These are phyloP conservation scores for Paraphaeosphaeria minitans DNA, from an alignment of 2,329 filamentous ascomycete genomes.

Conservation along the genomic window DNA sequence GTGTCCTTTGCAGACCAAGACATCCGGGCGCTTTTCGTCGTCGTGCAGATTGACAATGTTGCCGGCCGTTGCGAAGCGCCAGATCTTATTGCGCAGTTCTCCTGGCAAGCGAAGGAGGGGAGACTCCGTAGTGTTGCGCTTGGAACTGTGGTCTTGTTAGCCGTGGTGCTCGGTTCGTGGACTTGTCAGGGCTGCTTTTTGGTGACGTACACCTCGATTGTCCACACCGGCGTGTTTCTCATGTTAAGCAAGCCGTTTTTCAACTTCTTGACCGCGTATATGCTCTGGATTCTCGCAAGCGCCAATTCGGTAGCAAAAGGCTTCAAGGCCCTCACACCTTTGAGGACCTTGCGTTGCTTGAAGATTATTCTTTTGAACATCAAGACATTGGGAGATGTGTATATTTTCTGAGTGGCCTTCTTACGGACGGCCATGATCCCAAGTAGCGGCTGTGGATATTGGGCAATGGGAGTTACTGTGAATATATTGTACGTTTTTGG, in stretches of 20 bases:
- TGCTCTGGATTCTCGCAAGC: neutral
- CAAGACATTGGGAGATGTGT: neutral
- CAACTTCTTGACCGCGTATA: neutral
- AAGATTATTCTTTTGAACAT: neutral
- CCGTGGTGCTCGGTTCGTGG: neutral
- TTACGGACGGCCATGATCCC: neutral
- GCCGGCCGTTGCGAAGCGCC: conserved; percentile 9
- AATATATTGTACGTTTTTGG: no score
- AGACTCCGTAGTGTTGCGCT: conserved; percentile 9
- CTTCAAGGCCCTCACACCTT: neutral
- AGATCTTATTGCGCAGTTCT: conserved; percentile 16
- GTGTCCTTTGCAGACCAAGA: neutral
- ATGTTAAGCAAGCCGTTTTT: neutral
- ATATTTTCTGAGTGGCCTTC: neutral
- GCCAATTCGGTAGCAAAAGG: neutral
- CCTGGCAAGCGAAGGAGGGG: conserved; percentile 14
- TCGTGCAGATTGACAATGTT: neutral
- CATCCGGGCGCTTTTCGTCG: neutral
- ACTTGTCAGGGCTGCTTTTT: neutral
- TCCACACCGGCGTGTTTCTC: neutral
- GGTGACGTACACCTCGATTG: neutral
- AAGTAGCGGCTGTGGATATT: neutral
- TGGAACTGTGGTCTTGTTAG: neutral
- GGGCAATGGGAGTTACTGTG: no score
- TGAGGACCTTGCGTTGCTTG: neutral